These are phyloP conservation scores for Blastocrithidia nonstop DNA, from an alignment of 208 protist species.

Conservation along the genomic window DNA sequence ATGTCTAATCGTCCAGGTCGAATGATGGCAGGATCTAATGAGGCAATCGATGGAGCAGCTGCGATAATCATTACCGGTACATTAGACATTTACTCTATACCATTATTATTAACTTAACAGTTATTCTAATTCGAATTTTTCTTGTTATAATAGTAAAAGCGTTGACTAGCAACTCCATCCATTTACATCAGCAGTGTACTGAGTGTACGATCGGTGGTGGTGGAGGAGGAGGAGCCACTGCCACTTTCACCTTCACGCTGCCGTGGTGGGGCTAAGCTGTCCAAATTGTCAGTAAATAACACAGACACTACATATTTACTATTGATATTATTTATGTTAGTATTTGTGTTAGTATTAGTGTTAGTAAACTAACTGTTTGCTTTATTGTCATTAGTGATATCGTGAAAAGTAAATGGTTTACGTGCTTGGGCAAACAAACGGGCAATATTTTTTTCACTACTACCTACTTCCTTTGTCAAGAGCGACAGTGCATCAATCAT, in stretches of 20 bases:
- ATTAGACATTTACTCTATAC: constrained; percentile 1
- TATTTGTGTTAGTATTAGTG: too few relatives aligned
- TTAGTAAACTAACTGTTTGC: too few relatives aligned
- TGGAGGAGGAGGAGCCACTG: constrained; percentile 26
- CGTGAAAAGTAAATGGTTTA: too few relatives aligned
- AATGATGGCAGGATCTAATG: constrained; percentile 72
- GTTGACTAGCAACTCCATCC: constrained; percentile 53
- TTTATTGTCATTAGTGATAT: too few relatives aligned
- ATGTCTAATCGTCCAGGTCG: constrained; percentile 79
- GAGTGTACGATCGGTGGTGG: constrained; percentile 70
- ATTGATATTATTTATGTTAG: too few relatives aligned
- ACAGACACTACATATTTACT: constrained; percentile 53
- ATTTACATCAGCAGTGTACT: constrained; percentile 86
- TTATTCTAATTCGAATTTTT: not conserved
- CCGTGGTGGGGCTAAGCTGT: constrained; percentile 74
- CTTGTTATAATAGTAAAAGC: not conserved
- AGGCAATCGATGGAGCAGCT: constrained; percentile 30
- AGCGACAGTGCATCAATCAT: constrained; percentile 60
- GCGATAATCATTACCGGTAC: constrained; percentile 68
- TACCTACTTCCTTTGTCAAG: constrained; percentile 78
- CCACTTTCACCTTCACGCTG: constrained; percentile 10
- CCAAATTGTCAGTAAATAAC: constrained; percentile 87
- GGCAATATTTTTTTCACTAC: constrained; percentile 77
- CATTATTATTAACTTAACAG: constrained; percentile 3
- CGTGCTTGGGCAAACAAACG: constrained; percentile 64